Base-by-base conservation (phyloP, 441 rosid species). In the Theobroma grandiflorum region DNA sequence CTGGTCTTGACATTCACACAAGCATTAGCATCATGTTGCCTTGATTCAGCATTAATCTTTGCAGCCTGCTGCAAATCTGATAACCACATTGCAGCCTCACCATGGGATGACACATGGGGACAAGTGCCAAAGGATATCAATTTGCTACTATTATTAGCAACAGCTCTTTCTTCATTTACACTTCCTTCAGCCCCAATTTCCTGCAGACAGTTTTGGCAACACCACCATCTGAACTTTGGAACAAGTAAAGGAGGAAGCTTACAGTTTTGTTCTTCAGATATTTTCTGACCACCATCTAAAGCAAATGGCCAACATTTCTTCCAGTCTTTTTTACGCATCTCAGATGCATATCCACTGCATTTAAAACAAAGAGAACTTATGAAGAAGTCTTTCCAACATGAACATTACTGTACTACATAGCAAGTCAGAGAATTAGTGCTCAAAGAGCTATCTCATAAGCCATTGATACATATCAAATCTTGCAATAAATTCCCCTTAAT, bases 321-420 rank as follows among this genome's bases (percentile, higher is more conserved):
- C 84, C 71, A 78, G 82, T 97, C 92, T 62, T 76, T 92, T 61
- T 86, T 83, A 65, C 98, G 96, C 50, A 85, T 81, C 86, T 92
- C 91, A 77, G 99, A 90, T 72, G 91, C 99, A 90, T 82, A 92
- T 67, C 90, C 91, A 70, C 99, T 97, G 94, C 91, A 89, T 42
- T 80, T 75, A 82, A 53, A 50, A 64, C 49, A 78, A 40, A 53
- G 12, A 73, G 53, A 79, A 64, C 47, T 53, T 58, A 38, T 80
- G 38, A 69, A 75, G 59, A 84, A 79, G 66, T 68, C 9, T 50
- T 59, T 64, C 49, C 33, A 35, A 20, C 66, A 50, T 71, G 62
- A 74, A 42, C 47, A 47, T 12, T 73, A 22, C 66, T 61, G 37
- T 43, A 57, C 50, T 50, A 40, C 45, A 71, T 38, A 35, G 42